Base-by-base conservation (phyloP, 1,139 yeast genomes). In the Nakaseomyces sp. region DNA sequence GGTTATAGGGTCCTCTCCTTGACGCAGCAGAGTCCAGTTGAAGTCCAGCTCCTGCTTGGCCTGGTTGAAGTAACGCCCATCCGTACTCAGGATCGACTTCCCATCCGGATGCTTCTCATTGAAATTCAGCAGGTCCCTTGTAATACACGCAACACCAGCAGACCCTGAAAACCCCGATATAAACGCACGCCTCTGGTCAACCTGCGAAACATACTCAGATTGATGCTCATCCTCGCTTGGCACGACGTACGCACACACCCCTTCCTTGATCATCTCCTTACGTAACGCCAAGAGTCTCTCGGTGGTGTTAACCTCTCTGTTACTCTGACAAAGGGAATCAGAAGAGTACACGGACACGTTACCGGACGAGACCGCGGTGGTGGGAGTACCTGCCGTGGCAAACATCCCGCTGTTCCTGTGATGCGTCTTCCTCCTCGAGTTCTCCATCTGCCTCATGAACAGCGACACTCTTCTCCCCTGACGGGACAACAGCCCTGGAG, bases 211-310 rank as follows among this genome's bases (percentile, higher is more conserved):
- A 57, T 89, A 91, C 65, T 91, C 97, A 19, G 88, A 79, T 67
- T 86, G 94, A 65, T 91, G 98, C 52, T 84, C 94, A 63, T 91
- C 98, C 64, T 87, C 96, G 37, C 93, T 81, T 12, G 96, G 95
- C 8, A 91, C 76, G 43, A 91, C 72, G 61, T 91, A 91, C 44
- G 85, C 79, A 10, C 83, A 91, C 44, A 91, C 61, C 50, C 77
- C 78, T 52, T 76, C 65, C 43, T 71, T 70, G 40, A 73, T 73
- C 89, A 91, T 86, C 50, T 73, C 68, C 31, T 64, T 59, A 58
- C 98, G 74, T 52, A 91, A 70, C 22, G 71, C 70, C 44, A 73
- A 74, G 47, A 89, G 71, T 56, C 93, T 69, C 46, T 68, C 64
- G 18, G 77, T 68, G 9, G 86, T 79, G 58, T 79, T 79, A 46